These are phyloP conservation scores for Onygena corvina DNA, from an alignment of 2,329 filamentous ascomycete genomes.

Conservation along the genomic window DNA sequence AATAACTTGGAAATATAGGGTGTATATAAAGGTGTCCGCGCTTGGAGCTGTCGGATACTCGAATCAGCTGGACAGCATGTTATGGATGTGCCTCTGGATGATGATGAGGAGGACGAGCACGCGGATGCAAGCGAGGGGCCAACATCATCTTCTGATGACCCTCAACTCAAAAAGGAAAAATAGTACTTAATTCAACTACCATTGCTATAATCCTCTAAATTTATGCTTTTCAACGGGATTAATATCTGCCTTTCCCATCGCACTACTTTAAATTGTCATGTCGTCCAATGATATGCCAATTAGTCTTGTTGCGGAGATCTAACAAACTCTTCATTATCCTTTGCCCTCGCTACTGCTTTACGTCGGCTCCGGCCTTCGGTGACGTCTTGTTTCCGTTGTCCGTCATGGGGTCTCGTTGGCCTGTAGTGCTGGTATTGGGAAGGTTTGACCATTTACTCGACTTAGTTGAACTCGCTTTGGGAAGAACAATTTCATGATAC, in stretches of 20 bases:
- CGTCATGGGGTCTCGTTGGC: background rate
- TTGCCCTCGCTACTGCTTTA: slow-evolving; percentile 12
- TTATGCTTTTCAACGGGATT: too few species aligned
- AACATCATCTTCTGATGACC: slow-evolving; percentile 7
- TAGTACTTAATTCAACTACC: slow-evolving; percentile 12
- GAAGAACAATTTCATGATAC: background rate
- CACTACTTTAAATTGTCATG: slow-evolving; percentile 98
- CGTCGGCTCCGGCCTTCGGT: background rate
- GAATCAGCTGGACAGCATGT: slow-evolving; percentile 68
- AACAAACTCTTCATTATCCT: slow-evolving; percentile 30
- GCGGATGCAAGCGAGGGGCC: slow-evolving; percentile 21
- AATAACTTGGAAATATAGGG: slow-evolving; percentile 37
- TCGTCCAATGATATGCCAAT: slow-evolving; percentile 77
- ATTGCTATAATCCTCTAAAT: background rate
- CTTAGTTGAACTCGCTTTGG: slow-evolving; percentile 37
- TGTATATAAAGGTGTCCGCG: slow-evolving; percentile 69
- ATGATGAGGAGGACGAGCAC: slow-evolving; percentile 46
- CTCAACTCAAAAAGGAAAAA: slow-evolving; percentile 20
- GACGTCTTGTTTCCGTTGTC: slow-evolving; percentile 5
- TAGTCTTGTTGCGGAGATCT: slow-evolving; percentile 90
- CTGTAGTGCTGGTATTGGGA: background rate
- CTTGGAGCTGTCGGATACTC: slow-evolving; percentile 59
- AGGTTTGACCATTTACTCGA: slow-evolving; percentile 27
- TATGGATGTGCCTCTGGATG: slow-evolving; percentile 53
- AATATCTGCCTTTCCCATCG: too few species aligned